phyloP scores from a whole-genome alignment of 2,329 filamentous ascomycete species.

The Xylaria sp. region DNA sequence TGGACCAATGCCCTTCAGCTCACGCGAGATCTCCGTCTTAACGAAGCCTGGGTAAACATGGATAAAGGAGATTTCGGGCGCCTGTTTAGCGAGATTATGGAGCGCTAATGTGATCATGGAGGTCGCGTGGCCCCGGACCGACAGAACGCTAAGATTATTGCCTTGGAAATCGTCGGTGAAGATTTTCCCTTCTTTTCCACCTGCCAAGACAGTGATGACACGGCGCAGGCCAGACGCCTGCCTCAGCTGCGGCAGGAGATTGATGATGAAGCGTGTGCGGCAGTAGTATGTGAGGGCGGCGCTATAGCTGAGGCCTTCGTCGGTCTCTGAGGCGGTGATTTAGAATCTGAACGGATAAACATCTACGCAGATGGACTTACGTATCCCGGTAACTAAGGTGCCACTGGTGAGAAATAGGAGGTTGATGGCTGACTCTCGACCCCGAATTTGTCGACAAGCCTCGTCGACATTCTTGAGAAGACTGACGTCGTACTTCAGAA shows the following conservation, averaged over 20 bases:
- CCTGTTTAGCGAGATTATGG: slow-evolving; percentile 43
- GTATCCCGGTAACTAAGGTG: slow-evolving; percentile 34
- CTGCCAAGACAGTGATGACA: slow-evolving; percentile 66
- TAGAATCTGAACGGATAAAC: neutral
- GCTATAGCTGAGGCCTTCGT: slow-evolving; percentile 66
- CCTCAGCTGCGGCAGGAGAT: slow-evolving; percentile 67
- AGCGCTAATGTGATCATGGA: slow-evolving; percentile 44
- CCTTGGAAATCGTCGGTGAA: slow-evolving; percentile 58
- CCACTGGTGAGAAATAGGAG: slow-evolving; percentile 60
- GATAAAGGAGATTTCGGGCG: slow-evolving; percentile 57
- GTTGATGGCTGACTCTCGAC: slow-evolving; percentile 58
- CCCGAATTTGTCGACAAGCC: slow-evolving; percentile 58
- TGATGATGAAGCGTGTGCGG: slow-evolving; percentile 66
- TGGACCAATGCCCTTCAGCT: slow-evolving; percentile 42
- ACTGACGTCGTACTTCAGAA: slow-evolving; percentile 62
- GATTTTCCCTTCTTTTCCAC: slow-evolving; percentile 63
- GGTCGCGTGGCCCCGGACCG: slow-evolving; percentile 58
- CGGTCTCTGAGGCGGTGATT: slow-evolving; percentile 57
- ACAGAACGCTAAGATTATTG: slow-evolving; percentile 53
- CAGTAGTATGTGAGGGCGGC: slow-evolving; percentile 66
- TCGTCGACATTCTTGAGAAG: slow-evolving; percentile 63
- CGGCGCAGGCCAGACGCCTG: slow-evolving; percentile 60
- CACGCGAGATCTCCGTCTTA: slow-evolving; percentile 47
- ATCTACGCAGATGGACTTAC: neutral
- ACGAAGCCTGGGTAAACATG: slow-evolving; percentile 55